These are phyloP conservation scores for Zelopaecilomyces penicillatus DNA, from an alignment of 2,329 filamentous ascomycete species.

Conservation along the genomic window DNA sequence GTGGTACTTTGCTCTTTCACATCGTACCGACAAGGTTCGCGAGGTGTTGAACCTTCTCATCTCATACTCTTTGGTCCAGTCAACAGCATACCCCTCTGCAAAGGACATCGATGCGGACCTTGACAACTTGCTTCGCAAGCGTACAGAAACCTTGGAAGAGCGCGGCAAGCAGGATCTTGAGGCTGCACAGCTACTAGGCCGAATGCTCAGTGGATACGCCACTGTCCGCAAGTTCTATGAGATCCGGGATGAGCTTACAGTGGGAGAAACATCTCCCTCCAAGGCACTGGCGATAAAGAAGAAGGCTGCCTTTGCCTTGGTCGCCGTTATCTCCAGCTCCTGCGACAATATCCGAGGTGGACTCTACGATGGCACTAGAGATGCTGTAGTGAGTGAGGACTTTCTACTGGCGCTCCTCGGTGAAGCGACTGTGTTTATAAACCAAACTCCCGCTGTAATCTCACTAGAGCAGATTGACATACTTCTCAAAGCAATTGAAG, in stretches of 20 bases:
- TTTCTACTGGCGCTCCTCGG: slow-evolving; percentile 76
- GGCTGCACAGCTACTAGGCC: slow-evolving; percentile 74
- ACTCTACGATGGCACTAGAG: slow-evolving; percentile 70
- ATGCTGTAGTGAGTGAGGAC: slow-evolving; percentile 81
- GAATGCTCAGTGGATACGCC: slow-evolving; percentile 84
- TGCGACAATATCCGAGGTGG: slow-evolving; percentile 88
- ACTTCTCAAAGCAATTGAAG: slow-evolving; percentile 70
- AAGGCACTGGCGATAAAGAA: slow-evolving; percentile 53
- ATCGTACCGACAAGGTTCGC: slow-evolving; percentile 68
- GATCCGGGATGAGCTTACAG: slow-evolving; percentile 53
- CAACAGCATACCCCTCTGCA: slow-evolving; percentile 65
- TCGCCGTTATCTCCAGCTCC: slow-evolving; percentile 77
- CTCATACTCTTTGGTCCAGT: slow-evolving; percentile 79
- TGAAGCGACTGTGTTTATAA: slow-evolving; percentile 71
- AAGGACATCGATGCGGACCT: slow-evolving; percentile 67
- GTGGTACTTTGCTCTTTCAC: slow-evolving; percentile 84
- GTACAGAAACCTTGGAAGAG: slow-evolving; percentile 61
- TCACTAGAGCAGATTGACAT: slow-evolving; percentile 64
- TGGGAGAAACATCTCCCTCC: slow-evolving; percentile 20
- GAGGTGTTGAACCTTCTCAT: slow-evolving; percentile 81
- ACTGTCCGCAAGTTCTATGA: slow-evolving; percentile 86
- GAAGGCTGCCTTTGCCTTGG: slow-evolving; percentile 62
- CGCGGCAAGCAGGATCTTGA: slow-evolving; percentile 69
- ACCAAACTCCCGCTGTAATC: slow-evolving; percentile 47
- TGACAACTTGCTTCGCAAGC: slow-evolving; percentile 58